Evolutionary conservation across 305 asterid species (phyloP).

Genomic region (Ruellia speciosa): DNA sequence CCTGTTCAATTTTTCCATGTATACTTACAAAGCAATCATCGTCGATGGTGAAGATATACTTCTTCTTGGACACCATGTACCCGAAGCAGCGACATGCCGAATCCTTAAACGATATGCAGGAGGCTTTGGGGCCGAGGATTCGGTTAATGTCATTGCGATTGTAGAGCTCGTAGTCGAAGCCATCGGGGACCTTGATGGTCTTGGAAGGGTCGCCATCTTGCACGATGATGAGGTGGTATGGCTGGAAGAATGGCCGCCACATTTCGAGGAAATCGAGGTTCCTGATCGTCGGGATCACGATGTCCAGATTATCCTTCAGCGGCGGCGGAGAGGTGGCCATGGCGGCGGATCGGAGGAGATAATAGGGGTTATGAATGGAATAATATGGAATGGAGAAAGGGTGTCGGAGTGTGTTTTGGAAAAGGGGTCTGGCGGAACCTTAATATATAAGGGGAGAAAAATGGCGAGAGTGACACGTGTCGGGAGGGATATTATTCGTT

Average conservation of each 20-base stretch:
- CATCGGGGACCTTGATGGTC: conserved; percentile 42
- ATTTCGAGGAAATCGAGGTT: conserved; percentile 46
- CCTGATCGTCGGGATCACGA: conserved; percentile 45
- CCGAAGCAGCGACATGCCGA: conserved; percentile 57
- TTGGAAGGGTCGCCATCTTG: conserved; percentile 51
- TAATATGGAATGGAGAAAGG: background rate
- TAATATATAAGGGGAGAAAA: background rate
- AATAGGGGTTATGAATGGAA: background rate
- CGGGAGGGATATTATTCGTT: conserved; percentile 5
- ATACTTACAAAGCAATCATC: conserved; percentile 49
- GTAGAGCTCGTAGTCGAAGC: conserved; percentile 45
- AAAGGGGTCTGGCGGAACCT: background rate
- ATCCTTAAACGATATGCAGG: conserved; percentile 56
- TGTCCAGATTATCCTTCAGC: conserved; percentile 41
- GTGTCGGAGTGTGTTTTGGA: background rate
- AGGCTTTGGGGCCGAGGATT: conserved; percentile 44
- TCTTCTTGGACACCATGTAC: conserved; percentile 54
- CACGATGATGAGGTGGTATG: conserved; percentile 44
- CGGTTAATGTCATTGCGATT: conserved; percentile 44
- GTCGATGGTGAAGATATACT: conserved; percentile 52
- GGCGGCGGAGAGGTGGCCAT: conserved; percentile 36
- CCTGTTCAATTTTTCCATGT: no score
- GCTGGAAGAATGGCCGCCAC: conserved; percentile 48
- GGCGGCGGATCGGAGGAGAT: conserved; percentile 7
- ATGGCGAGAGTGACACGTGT: background rate